A percentile compares a stretch with the other conserved stretches of the same genome.
Evolutionary conservation across 139 green algal species (phyloP).

Genomic region (Chlamydomonas asymmetrica): DNA sequence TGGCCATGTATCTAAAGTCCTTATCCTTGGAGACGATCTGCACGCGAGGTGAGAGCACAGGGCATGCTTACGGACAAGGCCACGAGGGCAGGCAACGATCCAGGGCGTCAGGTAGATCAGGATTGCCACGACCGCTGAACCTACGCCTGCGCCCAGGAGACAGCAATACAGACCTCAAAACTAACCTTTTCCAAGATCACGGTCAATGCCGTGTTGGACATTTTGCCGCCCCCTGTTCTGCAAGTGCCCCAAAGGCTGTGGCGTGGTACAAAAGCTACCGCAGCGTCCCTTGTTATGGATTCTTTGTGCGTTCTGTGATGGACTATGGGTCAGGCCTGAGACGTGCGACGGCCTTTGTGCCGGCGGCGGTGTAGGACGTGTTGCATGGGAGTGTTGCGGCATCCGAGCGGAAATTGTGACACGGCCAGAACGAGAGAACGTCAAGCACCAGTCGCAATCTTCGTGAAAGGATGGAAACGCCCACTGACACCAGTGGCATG

Average conservation of each 20-base stretch:
- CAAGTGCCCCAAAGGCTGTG: not conserved
- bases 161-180: not conserved
- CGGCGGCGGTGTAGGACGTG: too few species aligned
- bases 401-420: too few species aligned
- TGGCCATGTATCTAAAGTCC: conserved; percentile 95
- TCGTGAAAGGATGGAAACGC: too few species aligned
- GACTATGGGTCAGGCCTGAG: too few species aligned
- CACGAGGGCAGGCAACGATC: not conserved
- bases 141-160: not conserved
- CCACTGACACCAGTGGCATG: too few species aligned
- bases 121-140: not conserved
- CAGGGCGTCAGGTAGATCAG: not conserved
- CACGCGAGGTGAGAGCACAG: too few species aligned
- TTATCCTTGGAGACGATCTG: conserved; percentile 73
- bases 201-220: conserved; percentile 36
- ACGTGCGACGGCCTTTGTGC: too few species aligned
- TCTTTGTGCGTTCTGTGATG: too few species aligned
- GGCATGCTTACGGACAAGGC: not conserved
- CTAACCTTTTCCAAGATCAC: conserved; percentile 43
- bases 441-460: too few species aligned
- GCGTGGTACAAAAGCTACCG: not conserved
- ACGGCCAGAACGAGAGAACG: too few species aligned
- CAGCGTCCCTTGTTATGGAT: too few species aligned
- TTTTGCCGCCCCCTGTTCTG: conserved; percentile 9
- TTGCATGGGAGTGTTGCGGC: too few species aligned